phyloP scores from a whole-genome alignment of 2,329 filamentous ascomycete genomes.

The Hortaea werneckii region DNA sequence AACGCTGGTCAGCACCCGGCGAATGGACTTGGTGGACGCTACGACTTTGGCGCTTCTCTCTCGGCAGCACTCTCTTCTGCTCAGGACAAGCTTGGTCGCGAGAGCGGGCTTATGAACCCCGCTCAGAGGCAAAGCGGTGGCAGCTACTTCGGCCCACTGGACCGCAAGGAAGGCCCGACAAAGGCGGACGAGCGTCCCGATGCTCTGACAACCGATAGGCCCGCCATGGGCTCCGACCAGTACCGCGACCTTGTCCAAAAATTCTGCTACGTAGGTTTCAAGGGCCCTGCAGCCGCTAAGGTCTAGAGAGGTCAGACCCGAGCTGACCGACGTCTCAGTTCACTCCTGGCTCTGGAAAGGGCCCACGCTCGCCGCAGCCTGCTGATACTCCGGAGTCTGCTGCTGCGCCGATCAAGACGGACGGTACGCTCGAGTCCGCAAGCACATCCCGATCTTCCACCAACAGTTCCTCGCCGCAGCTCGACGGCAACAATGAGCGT shows the following conservation, averaged over 20 bases:
- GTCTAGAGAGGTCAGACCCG: conserved; percentile 12
- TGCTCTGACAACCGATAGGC: conserved; percentile 50
- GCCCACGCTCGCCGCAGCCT: conserved; percentile 6
- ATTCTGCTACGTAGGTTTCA: conserved; percentile 96
- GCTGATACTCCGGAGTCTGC: neutral
- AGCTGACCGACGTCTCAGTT: conserved; percentile 26
- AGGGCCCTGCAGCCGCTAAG: conserved; percentile 21
- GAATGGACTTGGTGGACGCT: conserved; percentile 71
- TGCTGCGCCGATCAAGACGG: conserved; percentile 2
- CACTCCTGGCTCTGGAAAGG: conserved; percentile 23
- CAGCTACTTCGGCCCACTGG: conserved; percentile 29
- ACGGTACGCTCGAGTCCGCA: conserved; percentile 10
- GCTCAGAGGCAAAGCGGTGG: conserved; percentile 29
- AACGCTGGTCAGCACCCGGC: conserved; percentile 46
- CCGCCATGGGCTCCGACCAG: conserved; percentile 70
- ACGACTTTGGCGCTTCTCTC: conserved; percentile 91
- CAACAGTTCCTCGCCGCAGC: conserved; percentile 13
- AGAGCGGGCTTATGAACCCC: conserved; percentile 36
- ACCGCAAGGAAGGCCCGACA: conserved; percentile 19
- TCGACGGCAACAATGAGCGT: conserved; percentile 20
- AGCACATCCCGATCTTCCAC: conserved; percentile 15
- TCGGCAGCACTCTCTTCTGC: conserved; percentile 69
- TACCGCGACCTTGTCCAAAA: conserved; percentile 97
- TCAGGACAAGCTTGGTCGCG: conserved; percentile 52
- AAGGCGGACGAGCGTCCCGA: conserved; percentile 35